Base-by-base conservation (phyloP, 371 early-diverging fungal species). In the Syncephalastrum monosporum region DNA sequence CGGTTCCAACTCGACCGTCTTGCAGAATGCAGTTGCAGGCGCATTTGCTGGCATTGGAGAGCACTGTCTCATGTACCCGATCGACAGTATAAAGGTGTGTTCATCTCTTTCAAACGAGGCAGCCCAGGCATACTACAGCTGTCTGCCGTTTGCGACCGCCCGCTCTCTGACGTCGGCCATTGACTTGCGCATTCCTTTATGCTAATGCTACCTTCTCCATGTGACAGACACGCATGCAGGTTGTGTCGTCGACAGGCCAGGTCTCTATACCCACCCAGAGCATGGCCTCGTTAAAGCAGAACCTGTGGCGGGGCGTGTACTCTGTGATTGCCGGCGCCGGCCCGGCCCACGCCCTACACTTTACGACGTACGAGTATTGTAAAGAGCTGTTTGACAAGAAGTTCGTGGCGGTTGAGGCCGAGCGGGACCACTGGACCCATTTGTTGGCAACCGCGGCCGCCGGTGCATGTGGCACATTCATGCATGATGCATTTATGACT, bases 31-130 rank as follows among this genome's bases (percentile, higher is more conserved):
- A 56, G 73, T 91, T 41, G 97, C 97, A 1, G 98, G 98, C 3
- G 97, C 97, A 6, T 78, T 95, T 42, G 98, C 98, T 16, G 98
- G 98, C 47, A 95, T 98, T 55, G 91, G 93, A 49, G 98, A 98
- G 70, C 98, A 98, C 68, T 85, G 91, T 29, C 81, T 96, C 53
- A 94, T 94, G 90, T 96, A 91, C 74, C 98, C 98, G 2, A 72
- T 97, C 33, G 98, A 98, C 66, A 84, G 87, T 60, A 89, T 96
- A 64, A 94, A 96, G 89, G 93, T 91, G 83, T 64, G 54, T n/a
- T 53, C 38, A 42, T 14, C 54, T 50, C 8, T 56, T 4, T 16
- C 16, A 52, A 61, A 50, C 23, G 50, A 47, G 27, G 52, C 29
- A 29, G 17, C 19, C 44, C 17, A 17, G 6, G 12, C 52, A 52